Conservation (phyloP, 108 stramenopile genomes). For the Skeletonema tropicum region DNA sequence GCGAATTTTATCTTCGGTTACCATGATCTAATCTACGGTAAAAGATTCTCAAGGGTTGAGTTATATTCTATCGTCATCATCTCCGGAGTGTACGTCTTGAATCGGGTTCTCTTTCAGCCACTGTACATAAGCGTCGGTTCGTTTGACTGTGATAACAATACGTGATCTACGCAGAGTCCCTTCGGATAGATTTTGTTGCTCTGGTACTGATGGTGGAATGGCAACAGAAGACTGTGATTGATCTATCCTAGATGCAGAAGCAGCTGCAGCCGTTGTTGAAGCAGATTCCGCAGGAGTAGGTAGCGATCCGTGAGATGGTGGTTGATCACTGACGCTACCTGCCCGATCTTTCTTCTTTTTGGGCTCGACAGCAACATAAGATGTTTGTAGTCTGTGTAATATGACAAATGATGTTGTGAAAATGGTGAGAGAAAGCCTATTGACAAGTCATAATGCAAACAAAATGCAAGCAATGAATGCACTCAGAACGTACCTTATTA, state of each 20-base stretch:
- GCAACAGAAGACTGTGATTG: slow-evolving; percentile 8
- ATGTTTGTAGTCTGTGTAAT: slow-evolving; percentile 67
- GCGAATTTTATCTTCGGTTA: slow-evolving; percentile 13
- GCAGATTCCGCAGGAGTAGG: slow-evolving; percentile 12
- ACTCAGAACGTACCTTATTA: slow-evolving; percentile 61
- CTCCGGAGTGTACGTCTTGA: slow-evolving; percentile 55
- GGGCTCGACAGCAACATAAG: slow-evolving; percentile 79
- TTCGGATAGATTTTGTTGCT: slow-evolving; percentile 26
- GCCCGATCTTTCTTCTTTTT: slow-evolving; percentile 53
- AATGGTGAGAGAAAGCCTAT: neutral
- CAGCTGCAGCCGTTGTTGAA: slow-evolving; percentile 14
- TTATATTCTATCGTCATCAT: slow-evolving; percentile 30
- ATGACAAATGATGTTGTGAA: neutral
- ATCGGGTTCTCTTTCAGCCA: slow-evolving; percentile 83
- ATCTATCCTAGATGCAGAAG: slow-evolving; percentile 16
- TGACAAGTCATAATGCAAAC: neutral
- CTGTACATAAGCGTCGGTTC: slow-evolving; percentile 76
- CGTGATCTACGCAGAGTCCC: slow-evolving; percentile 75
- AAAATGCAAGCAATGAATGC: slow-evolving; percentile 4
- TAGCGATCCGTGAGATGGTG: slow-evolving; percentile 4
- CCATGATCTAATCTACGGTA: slow-evolving; percentile 23
- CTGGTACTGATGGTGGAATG: slow-evolving; percentile 10
- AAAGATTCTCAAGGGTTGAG: neutral
- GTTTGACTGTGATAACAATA: slow-evolving; percentile 76
- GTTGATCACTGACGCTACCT: neutral